These are phyloP conservation scores for Ensete glaucum DNA, from an alignment of 176 grass and related monocot genomes.

Conservation along the genomic window DNA sequence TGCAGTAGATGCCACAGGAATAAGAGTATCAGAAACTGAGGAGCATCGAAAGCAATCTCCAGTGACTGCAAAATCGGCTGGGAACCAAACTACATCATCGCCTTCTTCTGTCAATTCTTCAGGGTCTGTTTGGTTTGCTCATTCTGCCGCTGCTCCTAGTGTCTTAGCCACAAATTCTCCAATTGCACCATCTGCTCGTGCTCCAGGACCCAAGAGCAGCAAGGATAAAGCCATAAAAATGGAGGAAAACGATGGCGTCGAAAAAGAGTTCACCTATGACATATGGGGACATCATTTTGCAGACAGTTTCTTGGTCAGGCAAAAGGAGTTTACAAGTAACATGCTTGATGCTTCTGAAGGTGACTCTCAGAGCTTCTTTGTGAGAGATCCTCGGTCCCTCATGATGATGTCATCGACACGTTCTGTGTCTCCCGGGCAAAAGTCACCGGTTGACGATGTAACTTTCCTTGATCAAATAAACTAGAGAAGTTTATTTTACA, in stretches of 20 bases:
- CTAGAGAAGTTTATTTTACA: conserved; percentile 29
- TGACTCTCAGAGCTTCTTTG: conserved; percentile 75
- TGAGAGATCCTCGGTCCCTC: conserved; percentile 61
- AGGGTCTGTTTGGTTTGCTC: conserved; percentile 20
- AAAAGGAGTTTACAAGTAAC: conserved; percentile 32
- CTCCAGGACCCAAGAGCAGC: conserved; percentile 62
- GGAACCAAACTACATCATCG: conserved; percentile 4
- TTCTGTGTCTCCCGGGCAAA: conserved; percentile 29
- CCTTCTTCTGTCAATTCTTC: conserved; percentile 11
- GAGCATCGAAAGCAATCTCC: conserved; percentile 28
- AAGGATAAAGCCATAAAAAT: conserved; percentile 50
- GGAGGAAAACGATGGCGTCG: conserved; percentile 23
- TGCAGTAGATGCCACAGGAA: conserved; percentile 22
- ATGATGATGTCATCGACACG: conserved; percentile 57
- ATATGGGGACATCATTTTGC: conserved; percentile 96
- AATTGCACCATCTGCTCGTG: conserved; percentile 48
- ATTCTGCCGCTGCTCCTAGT: background rate
- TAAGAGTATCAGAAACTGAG: conserved; percentile 24
- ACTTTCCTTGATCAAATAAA: conserved; percentile 67
- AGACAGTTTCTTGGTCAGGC: conserved; percentile 41
- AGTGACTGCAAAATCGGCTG: conserved; percentile 24
- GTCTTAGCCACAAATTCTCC: conserved; percentile 35
- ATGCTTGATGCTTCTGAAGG: conserved; percentile 61
- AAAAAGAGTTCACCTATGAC: conserved; percentile 70
- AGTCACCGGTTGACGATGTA: conserved; percentile 52